Evolutionary conservation across 176 grass and related monocot species (phyloP), one percentile per base, ranked within the genome.

Genomic region (Carex scoparia): DNA sequence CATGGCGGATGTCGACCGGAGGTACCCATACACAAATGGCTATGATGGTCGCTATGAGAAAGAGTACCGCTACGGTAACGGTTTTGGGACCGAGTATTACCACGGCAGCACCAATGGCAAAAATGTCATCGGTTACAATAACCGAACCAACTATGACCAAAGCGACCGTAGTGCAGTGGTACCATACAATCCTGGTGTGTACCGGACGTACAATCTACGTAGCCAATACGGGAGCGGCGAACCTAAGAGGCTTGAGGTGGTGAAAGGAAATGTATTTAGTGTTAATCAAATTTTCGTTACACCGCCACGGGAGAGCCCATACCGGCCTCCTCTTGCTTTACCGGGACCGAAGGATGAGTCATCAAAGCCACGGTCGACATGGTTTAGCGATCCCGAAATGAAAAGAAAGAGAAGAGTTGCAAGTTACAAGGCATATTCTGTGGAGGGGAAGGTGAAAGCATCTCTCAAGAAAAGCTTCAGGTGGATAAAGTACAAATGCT

Each of bases 301-400:
- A 0, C 85, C 90, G 19, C 84, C 88, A 1, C 87, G 88, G 3
- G 87, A 88, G 60, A 75, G 28, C 1, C 37, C 61, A 0, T 83
- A 83, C 61, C 81, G 23, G 35, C 64, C 64, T 5, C 85, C 78
- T 2, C 13, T 78, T 1, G 68, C 84, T 4, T 87, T 46, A 89
- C 89, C 38, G 81, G 87, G 2, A 49, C 84, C 7, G 38, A 60
- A 11, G n/a, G 84, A 33, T 15, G 86, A 11, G 63, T 69, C 7
- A 63, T 78, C 15, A 61, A 85, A 31, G 78, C 31, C 0, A 58
- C 80, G 3, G 75, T 53, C 77, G 60, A 84, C 89, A 86, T 90
- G 94, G 94, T 97, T 94, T 85, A 90, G 88, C 48, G 94, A 97
- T 82, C 94, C 94, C 7, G 94, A 97, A 87, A 87, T 94, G 92